phyloP scores from a whole-genome alignment of 192 early-diverging fungal species.

The Coemansia sp. region DNA sequence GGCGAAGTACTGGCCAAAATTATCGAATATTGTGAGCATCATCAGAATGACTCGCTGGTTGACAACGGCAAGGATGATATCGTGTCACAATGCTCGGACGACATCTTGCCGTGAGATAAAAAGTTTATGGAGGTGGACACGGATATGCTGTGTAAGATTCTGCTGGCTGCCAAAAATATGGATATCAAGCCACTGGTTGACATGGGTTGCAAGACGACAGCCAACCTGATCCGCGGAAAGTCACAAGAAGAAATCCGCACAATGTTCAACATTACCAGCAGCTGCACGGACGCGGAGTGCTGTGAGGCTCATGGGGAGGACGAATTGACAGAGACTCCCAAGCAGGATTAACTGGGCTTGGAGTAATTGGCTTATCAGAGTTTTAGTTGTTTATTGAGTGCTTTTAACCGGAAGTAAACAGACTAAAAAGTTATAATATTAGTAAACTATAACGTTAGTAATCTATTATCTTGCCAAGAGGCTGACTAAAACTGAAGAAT shows the following conservation, averaged over 20 bases:
- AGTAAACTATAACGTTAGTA: too few species aligned
- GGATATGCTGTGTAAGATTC: slow-evolving; percentile 79
- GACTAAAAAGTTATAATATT: too few species aligned
- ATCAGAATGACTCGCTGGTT: slow-evolving; percentile 65
- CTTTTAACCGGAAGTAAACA: too few species aligned
- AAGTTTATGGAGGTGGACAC: slow-evolving; percentile 77
- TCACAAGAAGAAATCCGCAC: slow-evolving; percentile 89
- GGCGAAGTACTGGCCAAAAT: slow-evolving; percentile 74
- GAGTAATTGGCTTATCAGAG: too few species aligned
- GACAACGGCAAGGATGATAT: slow-evolving; percentile 52
- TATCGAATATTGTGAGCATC: slow-evolving; percentile 81
- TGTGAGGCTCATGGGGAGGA: too few species aligned
- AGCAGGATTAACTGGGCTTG: neutral
- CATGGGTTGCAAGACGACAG: slow-evolving; percentile 97
- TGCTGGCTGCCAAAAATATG: slow-evolving; percentile 84
- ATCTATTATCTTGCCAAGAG: too few species aligned
- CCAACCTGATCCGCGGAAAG: slow-evolving; percentile 97
- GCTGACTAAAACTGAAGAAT: too few species aligned
- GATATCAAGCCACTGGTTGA: slow-evolving; percentile 97
- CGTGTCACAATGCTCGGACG: slow-evolving; percentile 62
- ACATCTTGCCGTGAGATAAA: slow-evolving; percentile 79
- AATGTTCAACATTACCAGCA: slow-evolving; percentile 94
- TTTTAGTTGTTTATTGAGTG: neutral
- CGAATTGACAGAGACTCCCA: too few species aligned
- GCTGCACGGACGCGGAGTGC: slow-evolving; percentile 95